Base-by-base conservation (phyloP, 1,284 basidiomycete genomes). In the Rhodotorula sp. region DNA sequence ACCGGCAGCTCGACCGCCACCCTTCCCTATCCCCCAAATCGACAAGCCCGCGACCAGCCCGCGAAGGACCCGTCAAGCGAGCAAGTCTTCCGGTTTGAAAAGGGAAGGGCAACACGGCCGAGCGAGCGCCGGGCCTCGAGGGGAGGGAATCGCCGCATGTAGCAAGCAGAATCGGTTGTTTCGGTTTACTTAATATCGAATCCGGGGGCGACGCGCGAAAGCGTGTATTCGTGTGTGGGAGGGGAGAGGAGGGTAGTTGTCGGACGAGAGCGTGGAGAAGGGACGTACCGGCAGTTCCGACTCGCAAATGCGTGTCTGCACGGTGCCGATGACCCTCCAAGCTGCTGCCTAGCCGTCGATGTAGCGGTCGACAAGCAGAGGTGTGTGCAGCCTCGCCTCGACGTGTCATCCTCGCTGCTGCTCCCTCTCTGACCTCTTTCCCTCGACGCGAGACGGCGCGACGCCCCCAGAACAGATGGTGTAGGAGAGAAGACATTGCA, bases 171-270 rank as follows among this genome's bases (percentile, higher is more conserved):
- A 21, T 46, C 64, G 56, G 64, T 65, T 65, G 64, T 58, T 21
- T 65, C 34, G 34, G 66, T 16, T 67, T 67, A 67, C 61, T 67
- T 54, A 47, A 48, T 46, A 21, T 62, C 20, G 57, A 58, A 46
- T 67, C 66, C 7, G 39, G 15, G 66, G 47, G 51, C 60, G 47
- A 43, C 60, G 60, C 49, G 60, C 48, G 47, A 21, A 7, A 21
- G 61, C 56, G 16, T 4, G 20, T 12, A 26, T 31, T 7, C 21
- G 31, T n/a, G 34, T 31, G 49, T 21, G 39, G 31, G 20, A 1
- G 31, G 23, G 48, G 51, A 39, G 20, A 26, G 31, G 49, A 51
- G 29, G 10, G 34, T 26, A 29, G 29, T 47, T 29, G 58, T 54
- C 56, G 1, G 46, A 61, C 6, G 59, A 26, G 46, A 8, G 26